Percentiles rank a stretch among this genome's conserved stretches.
These are phyloP conservation scores for Vickermania spadyakhi DNA, from an alignment of 208 protist species.

Conservation along the genomic window DNA sequence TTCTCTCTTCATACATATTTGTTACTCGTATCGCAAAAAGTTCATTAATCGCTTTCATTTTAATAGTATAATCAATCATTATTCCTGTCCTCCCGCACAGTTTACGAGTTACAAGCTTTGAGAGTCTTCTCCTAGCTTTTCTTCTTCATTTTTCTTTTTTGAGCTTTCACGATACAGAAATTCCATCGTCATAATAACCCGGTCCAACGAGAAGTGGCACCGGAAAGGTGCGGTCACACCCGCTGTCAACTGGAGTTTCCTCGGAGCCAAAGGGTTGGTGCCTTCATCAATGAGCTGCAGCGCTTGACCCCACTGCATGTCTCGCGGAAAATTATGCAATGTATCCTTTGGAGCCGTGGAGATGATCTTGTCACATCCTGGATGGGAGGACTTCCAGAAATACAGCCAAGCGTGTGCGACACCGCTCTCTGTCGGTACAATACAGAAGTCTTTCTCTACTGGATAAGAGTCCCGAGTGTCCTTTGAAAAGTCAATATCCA, in stretches of 20 bases:
- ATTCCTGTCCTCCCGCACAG: no score
- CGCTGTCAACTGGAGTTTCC: conserved; percentile 24
- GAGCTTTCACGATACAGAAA: conserved; percentile 2
- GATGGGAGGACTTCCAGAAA: conserved; percentile 54
- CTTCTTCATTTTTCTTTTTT: conserved; percentile 13
- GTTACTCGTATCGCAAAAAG: no score
- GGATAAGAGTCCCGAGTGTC: conserved; percentile 22
- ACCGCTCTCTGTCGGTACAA: conserved; percentile 41
- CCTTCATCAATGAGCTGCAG: conserved; percentile 80
- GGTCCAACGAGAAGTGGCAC: conserved; percentile 52
- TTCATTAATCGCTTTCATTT: no score
- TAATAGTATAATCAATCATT: no score
- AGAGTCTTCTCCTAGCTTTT: conserved; percentile 10
- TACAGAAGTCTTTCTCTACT: conserved; percentile 18
- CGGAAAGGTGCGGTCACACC: conserved; percentile 44
- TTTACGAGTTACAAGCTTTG: no score
- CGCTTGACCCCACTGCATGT: conserved; percentile 93
- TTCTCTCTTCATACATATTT: no score
- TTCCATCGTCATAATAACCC: conserved; percentile 54
- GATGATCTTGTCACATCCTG: conserved; percentile 29
- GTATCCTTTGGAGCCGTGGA: conserved; percentile 83
- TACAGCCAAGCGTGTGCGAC: conserved; percentile 82
- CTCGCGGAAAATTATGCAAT: conserved; percentile 82
- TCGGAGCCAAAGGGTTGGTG: conserved; percentile 33
- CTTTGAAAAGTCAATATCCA: conserved; percentile 76